Percentiles rank a stretch among this genome's conserved stretches.
Evolutionary conservation across 345 rosid genomes (phyloP).

Genomic region (Rubroshorea leprosula): DNA sequence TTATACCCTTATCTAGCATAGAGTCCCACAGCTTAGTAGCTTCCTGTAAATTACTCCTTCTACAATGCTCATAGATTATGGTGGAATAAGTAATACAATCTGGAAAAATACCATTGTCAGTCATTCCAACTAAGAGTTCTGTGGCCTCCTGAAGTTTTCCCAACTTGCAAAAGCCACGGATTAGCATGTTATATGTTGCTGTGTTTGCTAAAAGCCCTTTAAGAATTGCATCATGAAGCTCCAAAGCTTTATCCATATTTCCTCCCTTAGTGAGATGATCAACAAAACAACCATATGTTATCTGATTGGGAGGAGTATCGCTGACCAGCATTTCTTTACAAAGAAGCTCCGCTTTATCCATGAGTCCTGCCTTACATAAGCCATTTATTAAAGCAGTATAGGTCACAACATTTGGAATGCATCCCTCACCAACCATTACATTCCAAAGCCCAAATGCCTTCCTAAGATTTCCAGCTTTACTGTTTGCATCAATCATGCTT

Average conservation of each 20-base stretch:
- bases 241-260: slow-evolving; percentile 58
- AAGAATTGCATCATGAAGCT: slow-evolving; percentile 61
- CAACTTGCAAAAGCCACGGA: slow-evolving; percentile 70
- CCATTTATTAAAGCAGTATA: slow-evolving; percentile 80
- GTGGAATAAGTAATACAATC: slow-evolving; percentile 89
- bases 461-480: slow-evolving; percentile 65
- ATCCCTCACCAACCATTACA: slow-evolving; percentile 69
- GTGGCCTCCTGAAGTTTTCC: slow-evolving; percentile 66
- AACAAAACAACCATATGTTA: slow-evolving; percentile 78
- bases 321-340: slow-evolving; percentile 47
- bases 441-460: slow-evolving; percentile 68
- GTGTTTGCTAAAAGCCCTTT: slow-evolving; percentile 64
- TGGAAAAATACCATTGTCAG: slow-evolving; percentile 46
- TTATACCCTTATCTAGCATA: slow-evolving; percentile 58
- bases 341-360: slow-evolving; percentile 60
- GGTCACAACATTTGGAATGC: slow-evolving; percentile 68
- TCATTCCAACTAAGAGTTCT: slow-evolving; percentile 52
- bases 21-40: slow-evolving; percentile 65
- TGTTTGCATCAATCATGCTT: slow-evolving; percentile 75
- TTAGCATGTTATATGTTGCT: slow-evolving; percentile 62
- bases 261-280: slow-evolving; percentile 61
- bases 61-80: slow-evolving; percentile 60
- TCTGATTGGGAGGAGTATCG: slow-evolving; percentile 55
- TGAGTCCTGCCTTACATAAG: slow-evolving; percentile 69
- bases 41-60: slow-evolving; percentile 44